A percentile compares a stretch with the other conserved stretches of the same genome.
phyloP scores from a whole-genome alignment of 192 early-diverging fungal species.

The Linnemannia elongata region DNA sequence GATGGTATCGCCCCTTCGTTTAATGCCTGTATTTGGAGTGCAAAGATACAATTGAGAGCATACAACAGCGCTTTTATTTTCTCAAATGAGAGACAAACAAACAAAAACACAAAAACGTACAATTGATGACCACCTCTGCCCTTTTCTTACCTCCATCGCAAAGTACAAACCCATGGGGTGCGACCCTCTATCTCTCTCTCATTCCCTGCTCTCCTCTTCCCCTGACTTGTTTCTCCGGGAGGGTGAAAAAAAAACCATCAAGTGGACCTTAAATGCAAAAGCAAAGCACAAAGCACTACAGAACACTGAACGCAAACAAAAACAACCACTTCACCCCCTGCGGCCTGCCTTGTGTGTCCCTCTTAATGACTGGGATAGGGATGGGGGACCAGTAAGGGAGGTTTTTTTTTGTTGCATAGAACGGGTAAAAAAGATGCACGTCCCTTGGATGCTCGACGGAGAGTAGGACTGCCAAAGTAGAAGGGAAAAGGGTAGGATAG shows the following conservation, averaged over 20 bases:
- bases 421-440: conserved; percentile 11
- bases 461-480: neutral
- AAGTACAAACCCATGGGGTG: no score
- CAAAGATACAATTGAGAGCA: neutral
- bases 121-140: no score
- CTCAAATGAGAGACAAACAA: no score
- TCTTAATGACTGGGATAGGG: neutral
- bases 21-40: neutral
- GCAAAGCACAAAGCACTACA: neutral
- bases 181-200: no score
- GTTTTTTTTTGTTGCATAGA: no score
- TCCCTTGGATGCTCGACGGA: neutral
- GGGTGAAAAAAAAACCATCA: neutral
- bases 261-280: neutral
- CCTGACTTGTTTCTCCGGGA: neutral
- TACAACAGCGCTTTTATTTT: neutral
- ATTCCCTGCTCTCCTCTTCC: no score
- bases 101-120: no score
- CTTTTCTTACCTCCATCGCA: no score
- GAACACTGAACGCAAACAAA: no score
- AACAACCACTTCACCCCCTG: neutral
- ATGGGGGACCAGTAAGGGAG: neutral
- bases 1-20: neutral
- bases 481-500: neutral
- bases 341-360: neutral